Percentiles rank a stretch among this genome's conserved stretches.
These are phyloP conservation scores for Trichosporon sp. DNA, from an alignment of 1,284 basidiomycete species.

Conservation along the genomic window DNA sequence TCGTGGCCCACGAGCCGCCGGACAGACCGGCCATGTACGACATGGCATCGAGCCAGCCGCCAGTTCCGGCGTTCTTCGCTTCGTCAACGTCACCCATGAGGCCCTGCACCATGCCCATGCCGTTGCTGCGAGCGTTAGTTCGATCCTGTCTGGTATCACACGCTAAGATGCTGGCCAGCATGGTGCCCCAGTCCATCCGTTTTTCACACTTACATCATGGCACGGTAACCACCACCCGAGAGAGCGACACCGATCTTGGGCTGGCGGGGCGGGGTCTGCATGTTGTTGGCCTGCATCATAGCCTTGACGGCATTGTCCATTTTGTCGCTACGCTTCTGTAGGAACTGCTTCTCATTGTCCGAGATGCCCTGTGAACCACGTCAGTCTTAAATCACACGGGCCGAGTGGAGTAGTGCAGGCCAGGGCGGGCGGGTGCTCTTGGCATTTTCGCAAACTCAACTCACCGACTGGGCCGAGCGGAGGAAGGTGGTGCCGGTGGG, in stretches of 20 bases:
- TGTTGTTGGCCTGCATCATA: conserved; percentile 24
- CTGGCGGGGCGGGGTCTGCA: conserved; percentile 35
- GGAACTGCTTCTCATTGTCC: conserved; percentile 31
- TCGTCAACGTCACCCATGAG: conserved; percentile 8
- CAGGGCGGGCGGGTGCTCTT: neutral
- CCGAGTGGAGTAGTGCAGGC: too few species aligned
- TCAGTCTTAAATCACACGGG: neutral
- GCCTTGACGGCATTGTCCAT: conserved; percentile 29
- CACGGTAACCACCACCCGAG: conserved; percentile 51
- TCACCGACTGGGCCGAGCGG: conserved; percentile 33
- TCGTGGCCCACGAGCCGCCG: conserved; percentile 46
- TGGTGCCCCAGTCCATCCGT: too few species aligned
- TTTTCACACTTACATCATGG: conserved; percentile 45
- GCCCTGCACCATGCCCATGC: conserved; percentile 18
- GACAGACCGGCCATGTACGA: conserved; percentile 45
- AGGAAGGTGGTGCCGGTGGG: conserved; percentile 37
- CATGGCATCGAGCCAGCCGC: conserved; percentile 43
- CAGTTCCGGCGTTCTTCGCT: conserved; percentile 15
- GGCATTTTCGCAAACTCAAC: conserved; percentile 13
- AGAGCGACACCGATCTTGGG: conserved; percentile 49
- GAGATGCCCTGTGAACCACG: conserved; percentile 23
- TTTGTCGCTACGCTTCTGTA: conserved; percentile 22
- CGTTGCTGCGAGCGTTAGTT: conserved; percentile 15
- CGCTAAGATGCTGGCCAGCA: too few species aligned
- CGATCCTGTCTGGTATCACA: too few species aligned